Evolutionary conservation across 805 yeast species (phyloP), one percentile per base, ranked within the genome.

Genomic region (Yarrowia sp.): DNA sequence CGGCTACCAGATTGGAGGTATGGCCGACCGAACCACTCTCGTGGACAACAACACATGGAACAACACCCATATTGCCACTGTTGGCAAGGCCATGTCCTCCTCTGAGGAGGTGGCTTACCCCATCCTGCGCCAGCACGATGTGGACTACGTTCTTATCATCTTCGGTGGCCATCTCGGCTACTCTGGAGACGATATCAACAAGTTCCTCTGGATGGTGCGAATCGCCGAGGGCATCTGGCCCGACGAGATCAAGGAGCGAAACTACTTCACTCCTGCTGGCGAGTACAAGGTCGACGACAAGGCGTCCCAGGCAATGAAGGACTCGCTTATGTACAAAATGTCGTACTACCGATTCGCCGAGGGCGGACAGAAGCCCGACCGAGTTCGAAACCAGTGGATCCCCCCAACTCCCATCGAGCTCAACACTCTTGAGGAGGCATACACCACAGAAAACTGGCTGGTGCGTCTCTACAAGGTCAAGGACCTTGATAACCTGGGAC

Each of bases 201-300:
- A 95, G 78, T 95, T 92, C 78, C 77, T 95, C 73, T 96, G 99
- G 99, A 95, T 95, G 99, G 92, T 95, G 30, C 85, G 99, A 76
- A 95, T 95, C 70, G 84, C 97, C n/a, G 97, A 95, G 77, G 99
- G 99, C 64, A 90, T 95, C 67, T 95, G 99, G 99, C 99, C 99
- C 0, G 98, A 95, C n/a, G 98, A 95, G 74, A 86, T 95, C 66
- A 83, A 81, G 69, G 99, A 95, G 78, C 81, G 95, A 68, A 83
- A 86, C 69, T 95, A 79, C 78, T 95, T 92, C 82, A 89, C 92
- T 22, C 84, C 84, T 5, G 78, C 84, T 64, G 98, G 98, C 67
- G 97, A 92, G 76, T 95, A 91, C 76, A 85, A 86, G 71, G 88
- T 95, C 64, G 98, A 95, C 75, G 85, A 82, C 65, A 78, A 78